Conservation (phyloP, 805 yeast genomes). For the Candida montana region DNA sequence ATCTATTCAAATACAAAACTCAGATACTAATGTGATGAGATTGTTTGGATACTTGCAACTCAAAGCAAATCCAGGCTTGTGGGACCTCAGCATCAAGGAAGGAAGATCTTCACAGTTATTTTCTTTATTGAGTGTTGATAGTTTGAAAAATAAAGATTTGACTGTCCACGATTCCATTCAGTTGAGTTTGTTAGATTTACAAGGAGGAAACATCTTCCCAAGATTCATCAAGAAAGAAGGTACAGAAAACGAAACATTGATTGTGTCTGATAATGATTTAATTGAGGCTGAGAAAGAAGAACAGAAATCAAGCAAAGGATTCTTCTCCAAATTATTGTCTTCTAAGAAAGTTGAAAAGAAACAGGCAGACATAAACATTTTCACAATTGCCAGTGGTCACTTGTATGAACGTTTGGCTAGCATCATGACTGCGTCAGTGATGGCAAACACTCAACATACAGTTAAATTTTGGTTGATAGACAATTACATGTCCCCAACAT, state of each 20-base stretch:
- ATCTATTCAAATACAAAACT: slow-evolving; percentile 21
- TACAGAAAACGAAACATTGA: slow-evolving; percentile 24
- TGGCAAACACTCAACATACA: slow-evolving; percentile 54
- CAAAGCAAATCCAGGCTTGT: slow-evolving; percentile 65
- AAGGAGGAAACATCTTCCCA: slow-evolving; percentile 43
- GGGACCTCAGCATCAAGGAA: slow-evolving; percentile 45
- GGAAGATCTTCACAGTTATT: slow-evolving; percentile 40
- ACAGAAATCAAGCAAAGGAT: slow-evolving; percentile 10
- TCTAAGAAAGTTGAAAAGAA: slow-evolving; percentile 5
- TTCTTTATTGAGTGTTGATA: slow-evolving; percentile 30
- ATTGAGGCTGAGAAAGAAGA: slow-evolving; percentile 3
- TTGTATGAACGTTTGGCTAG: slow-evolving; percentile 67
- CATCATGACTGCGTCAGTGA: slow-evolving; percentile 78
- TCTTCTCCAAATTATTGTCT: slow-evolving; percentile 13
- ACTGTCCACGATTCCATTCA: slow-evolving; percentile 14
- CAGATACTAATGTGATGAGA: slow-evolving; percentile 70
- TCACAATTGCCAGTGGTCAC: slow-evolving; percentile 80
- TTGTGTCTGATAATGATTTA: slow-evolving; percentile 12
- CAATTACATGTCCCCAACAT: slow-evolving; percentile 68
- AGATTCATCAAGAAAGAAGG: slow-evolving; percentile 39
- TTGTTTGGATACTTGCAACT: slow-evolving; percentile 83
- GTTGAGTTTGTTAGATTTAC: slow-evolving; percentile 37
- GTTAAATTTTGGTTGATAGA: slow-evolving; percentile 87
- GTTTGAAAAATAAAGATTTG: slow-evolving; percentile 1
- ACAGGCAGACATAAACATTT: slow-evolving; percentile 69